A percentile compares a stretch with the other conserved stretches of the same genome.
Conservation (phyloP, 371 early-diverging fungal genomes). For the Amoeboaphelidium protococcarum region DNA sequence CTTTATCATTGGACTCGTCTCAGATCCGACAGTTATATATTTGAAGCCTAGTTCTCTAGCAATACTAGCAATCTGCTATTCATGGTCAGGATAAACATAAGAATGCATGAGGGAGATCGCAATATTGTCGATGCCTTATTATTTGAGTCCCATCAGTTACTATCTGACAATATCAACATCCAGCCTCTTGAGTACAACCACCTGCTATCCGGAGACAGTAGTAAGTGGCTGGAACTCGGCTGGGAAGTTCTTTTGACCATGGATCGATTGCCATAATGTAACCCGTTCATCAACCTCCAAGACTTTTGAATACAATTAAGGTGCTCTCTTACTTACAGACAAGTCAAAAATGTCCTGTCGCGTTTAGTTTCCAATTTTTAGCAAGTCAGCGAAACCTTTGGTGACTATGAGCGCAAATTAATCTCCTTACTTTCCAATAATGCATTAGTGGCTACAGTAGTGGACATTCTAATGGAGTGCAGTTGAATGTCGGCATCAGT, state of each 20-base stretch:
- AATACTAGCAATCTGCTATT: constrained; percentile 31
- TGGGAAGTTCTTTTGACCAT: too few species aligned
- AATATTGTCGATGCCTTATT: constrained; percentile 47
- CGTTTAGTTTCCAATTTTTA: constrained; percentile 61
- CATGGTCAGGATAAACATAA: constrained; percentile 63
- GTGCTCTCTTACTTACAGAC: constrained; percentile 42
- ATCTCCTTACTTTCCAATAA: constrained; percentile 71
- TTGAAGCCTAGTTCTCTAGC: constrained; percentile 50
- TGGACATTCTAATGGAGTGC: constrained; percentile 84
- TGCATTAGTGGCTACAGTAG: constrained; percentile 92
- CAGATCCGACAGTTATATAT: constrained; percentile 48
- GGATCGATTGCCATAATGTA: too few species aligned
- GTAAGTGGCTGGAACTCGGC: too few species aligned
- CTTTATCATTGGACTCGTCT: constrained; percentile 13
- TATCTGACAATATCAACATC: constrained; percentile 22
- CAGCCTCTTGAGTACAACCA: too few species aligned
- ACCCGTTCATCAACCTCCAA: constrained; percentile 75
- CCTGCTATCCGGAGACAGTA: too few species aligned
- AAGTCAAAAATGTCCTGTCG: constrained; percentile 84
- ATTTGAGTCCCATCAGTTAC: constrained; percentile 28
- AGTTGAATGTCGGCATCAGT: too few species aligned
- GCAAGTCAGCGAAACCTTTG: constrained; percentile 47
- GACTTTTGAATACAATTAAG: constrained; percentile 55
- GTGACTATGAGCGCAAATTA: constrained; percentile 59
- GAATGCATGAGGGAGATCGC: constrained; percentile 79